A percentile compares a stretch with the other conserved stretches of the same genome.
These are phyloP conservation scores for Globisporangium recalcitrans DNA, from an alignment of 352 stramenopile genomes.

Conservation along the genomic window DNA sequence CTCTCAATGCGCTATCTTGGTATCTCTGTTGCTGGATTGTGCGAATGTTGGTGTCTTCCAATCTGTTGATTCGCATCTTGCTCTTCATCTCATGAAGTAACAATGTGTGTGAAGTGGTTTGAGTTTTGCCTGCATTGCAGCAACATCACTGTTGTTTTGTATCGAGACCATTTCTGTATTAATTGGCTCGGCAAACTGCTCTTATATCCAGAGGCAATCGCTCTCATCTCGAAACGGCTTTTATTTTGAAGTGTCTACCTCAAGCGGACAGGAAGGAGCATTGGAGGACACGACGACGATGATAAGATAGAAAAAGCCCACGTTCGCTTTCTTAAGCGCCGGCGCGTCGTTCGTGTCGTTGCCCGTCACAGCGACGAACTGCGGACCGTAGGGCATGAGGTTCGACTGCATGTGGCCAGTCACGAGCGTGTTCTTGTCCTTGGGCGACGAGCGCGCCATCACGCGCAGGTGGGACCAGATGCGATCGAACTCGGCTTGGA, in stretches of 20 bases:
- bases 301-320: slow-evolving; percentile 97
- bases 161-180: no score
- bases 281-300: slow-evolving; percentile 94
- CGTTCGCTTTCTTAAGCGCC: slow-evolving; percentile 95
- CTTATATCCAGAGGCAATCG: no score
- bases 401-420: slow-evolving; percentile 89
- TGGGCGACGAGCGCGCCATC: slow-evolving; percentile 90
- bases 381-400: slow-evolving; percentile 61
- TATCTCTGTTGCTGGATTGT: no score
- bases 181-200: no score
- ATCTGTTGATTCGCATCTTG: not conserved
- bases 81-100: not conserved
- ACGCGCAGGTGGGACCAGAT: slow-evolving; percentile 90
- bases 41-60: not conserved
- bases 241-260: no score
- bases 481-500: slow-evolving; percentile 88
- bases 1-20: no score
- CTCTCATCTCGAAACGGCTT: no score
- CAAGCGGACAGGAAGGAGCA: no score
- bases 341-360: slow-evolving; percentile 97
- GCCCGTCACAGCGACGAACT: slow-evolving; percentile 94
- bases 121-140: no score
- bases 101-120: no score
- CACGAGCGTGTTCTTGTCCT: slow-evolving; percentile 97
- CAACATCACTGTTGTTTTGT: no score